Percentiles rank a stretch among this genome's conserved stretches.
Evolutionary conservation across 495 filamentous ascomycete genomes (phyloP).

Genomic region (Aspergillus indologenus): DNA sequence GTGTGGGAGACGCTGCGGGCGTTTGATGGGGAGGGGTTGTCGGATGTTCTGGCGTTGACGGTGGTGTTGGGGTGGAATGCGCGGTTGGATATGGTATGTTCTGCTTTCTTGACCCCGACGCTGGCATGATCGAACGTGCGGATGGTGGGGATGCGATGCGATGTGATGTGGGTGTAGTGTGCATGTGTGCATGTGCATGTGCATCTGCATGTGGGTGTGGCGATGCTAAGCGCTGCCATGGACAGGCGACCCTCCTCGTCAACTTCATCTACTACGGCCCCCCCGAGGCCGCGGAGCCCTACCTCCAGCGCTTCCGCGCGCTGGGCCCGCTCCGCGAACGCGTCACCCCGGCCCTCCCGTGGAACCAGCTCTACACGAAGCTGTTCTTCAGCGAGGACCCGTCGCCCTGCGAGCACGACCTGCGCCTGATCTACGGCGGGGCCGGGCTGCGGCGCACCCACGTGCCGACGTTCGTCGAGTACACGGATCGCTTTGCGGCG

Average conservation of each 20-base stretch:
- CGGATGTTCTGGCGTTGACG: constrained; percentile 19
- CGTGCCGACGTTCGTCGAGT: not conserved
- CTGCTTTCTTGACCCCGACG: no score
- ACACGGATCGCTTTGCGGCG: not conserved
- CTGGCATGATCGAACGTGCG: no score
- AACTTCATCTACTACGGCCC: not conserved
- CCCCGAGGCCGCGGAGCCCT: not conserved
- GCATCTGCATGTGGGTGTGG: no score
- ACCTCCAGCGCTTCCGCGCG: no score
- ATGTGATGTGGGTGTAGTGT: no score
- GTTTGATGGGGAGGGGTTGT: constrained; percentile 17
- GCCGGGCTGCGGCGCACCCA: not conserved
- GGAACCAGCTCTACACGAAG: not conserved
- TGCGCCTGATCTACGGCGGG: not conserved
- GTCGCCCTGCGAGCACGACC: not conserved
- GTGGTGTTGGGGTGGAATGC: not conserved
- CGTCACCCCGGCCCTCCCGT: not conserved
- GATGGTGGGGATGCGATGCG: no score
- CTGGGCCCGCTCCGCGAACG: not conserved
- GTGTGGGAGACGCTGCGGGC: constrained; percentile 26
- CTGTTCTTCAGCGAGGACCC: not conserved
- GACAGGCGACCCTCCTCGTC: not conserved
- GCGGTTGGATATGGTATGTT: not conserved
- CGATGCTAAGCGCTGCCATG: no score
- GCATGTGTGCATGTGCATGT: no score